phyloP scores from a whole-genome alignment of 352 stramenopile genomes.

The Globisporangium iwayamae region DNA sequence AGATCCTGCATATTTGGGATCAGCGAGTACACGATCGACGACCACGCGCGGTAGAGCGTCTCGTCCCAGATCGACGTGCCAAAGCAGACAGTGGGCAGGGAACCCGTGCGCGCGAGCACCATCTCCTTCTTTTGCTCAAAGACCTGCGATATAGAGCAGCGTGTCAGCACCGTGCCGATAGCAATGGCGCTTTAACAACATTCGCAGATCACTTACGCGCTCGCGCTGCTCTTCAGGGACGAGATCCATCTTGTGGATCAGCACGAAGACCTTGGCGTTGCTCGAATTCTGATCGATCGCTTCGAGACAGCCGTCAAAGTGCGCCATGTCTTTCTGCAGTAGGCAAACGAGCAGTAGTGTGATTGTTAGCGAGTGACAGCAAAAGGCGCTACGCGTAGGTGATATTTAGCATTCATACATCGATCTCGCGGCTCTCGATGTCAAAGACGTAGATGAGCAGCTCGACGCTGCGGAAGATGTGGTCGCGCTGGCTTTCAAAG shows the following conservation, averaged over 20 bases:
- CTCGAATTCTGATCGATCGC: slow-evolving; percentile 98
- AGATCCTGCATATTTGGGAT: slow-evolving; percentile 98
- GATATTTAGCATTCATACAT: slow-evolving; percentile 25
- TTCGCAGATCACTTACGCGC: slow-evolving; percentile 33
- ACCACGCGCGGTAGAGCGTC: slow-evolving; percentile 99
- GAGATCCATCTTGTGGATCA: slow-evolving; percentile 99
- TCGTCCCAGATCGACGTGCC: slow-evolving; percentile 99
- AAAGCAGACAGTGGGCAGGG: slow-evolving; percentile 91
- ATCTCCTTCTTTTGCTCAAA: slow-evolving; percentile 94
- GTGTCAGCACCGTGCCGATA: neutral
- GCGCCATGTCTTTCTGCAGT: slow-evolving; percentile 95
- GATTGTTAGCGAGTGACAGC: neutral
- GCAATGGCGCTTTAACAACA: no score
- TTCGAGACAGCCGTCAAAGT: slow-evolving; percentile 97
- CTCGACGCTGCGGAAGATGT: slow-evolving; percentile 99
- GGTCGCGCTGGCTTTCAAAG: slow-evolving; percentile 98
- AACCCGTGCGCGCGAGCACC: slow-evolving; percentile 89
- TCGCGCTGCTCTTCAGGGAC: slow-evolving; percentile 87
- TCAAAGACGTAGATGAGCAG: slow-evolving; percentile 99
- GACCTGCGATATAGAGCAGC: slow-evolving; percentile 40
- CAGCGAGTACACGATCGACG: slow-evolving; percentile 98
- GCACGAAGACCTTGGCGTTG: slow-evolving; percentile 98
- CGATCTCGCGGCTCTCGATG: slow-evolving; percentile 91
- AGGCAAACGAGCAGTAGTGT: neutral
- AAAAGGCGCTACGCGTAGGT: slow-evolving; percentile 1